A percentile compares a stretch with the other conserved stretches of the same genome.
Conservation (phyloP, 352 stramenopile species). For the Halophytophthora polymorphica region DNA sequence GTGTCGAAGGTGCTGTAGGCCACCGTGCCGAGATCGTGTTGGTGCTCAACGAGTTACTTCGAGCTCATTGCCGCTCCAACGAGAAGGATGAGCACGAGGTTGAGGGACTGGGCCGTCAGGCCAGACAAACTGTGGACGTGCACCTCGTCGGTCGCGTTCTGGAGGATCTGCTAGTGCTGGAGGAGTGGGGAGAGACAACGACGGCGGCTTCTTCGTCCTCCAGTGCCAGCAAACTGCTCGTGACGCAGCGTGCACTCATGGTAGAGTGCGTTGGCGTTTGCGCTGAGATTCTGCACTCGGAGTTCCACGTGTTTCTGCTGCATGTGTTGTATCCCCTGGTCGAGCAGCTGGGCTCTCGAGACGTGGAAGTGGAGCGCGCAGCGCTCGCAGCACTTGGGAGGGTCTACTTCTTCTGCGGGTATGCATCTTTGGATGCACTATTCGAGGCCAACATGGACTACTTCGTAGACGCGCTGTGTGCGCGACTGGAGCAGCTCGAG, state of each 20-base stretch:
- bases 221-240: slow-evolving; percentile 11
- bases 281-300: slow-evolving; percentile 49
- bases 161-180: slow-evolving; percentile 62
- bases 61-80: slow-evolving; percentile 20
- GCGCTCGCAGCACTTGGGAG: slow-evolving; percentile 68
- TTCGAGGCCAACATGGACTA: slow-evolving; percentile 87
- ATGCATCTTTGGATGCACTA: slow-evolving; percentile 53
- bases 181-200: slow-evolving; percentile 36
- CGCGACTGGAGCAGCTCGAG: slow-evolving; percentile 68
- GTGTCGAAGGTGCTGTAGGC: slow-evolving; percentile 1
- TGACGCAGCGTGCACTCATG: slow-evolving; percentile 58
- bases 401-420: slow-evolving; percentile 57
- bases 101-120: background rate
- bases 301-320: slow-evolving; percentile 66
- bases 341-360: slow-evolving; percentile 71
- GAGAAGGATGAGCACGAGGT: background rate
- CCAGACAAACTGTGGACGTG: slow-evolving; percentile 31
- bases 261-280: slow-evolving; percentile 76
- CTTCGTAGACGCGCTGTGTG: slow-evolving; percentile 78
- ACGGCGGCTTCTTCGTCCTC: background rate
- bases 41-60: slow-evolving; percentile 64
- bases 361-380: slow-evolving; percentile 60
- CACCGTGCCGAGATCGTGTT: slow-evolving; percentile 43
- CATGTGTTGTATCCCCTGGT: slow-evolving; percentile 77
- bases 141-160: slow-evolving; percentile 70